Conservation (phyloP, 108 stramenopile species). For the Pseudonitzschia pungens region DNA sequence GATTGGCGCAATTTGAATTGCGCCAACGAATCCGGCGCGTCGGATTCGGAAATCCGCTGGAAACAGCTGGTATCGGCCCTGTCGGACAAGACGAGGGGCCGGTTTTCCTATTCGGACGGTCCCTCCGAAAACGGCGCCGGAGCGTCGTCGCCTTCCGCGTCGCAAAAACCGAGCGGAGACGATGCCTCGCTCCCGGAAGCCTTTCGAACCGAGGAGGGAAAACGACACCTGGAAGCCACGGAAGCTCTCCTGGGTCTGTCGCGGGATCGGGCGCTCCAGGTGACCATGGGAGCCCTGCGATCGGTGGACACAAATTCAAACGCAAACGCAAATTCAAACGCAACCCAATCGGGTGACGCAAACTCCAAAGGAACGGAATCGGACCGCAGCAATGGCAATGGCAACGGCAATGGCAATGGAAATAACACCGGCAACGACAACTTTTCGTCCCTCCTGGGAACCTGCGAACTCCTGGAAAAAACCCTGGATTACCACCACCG, state of each 20-base stretch:
- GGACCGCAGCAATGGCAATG: too few species aligned
- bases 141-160: not conserved
- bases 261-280: constrained; percentile 36
- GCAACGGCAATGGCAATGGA: too few species aligned
- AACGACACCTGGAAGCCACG: constrained; percentile 41
- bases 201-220: constrained; percentile 48
- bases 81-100: not conserved
- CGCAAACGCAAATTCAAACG: not conserved
- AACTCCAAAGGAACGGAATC: not conserved
- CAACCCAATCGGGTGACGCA: too few species aligned
- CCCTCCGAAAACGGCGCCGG: not conserved
- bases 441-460: constrained; percentile 54
- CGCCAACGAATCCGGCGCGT: not conserved
- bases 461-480: constrained; percentile 33
- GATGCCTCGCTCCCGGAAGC: constrained; percentile 32
- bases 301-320: not conserved
- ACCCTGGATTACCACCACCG: constrained; percentile 31
- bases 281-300: constrained; percentile 51
- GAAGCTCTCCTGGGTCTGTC: constrained; percentile 41
- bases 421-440: constrained; percentile 23
- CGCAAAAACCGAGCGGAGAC: not conserved
- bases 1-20: constrained; percentile 16
- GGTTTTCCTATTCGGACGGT: constrained; percentile 21
- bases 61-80: constrained; percentile 1
- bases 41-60: constrained; percentile 9